Base-by-base conservation (phyloP, 495 filamentous ascomycete species). In the Trypethelium eluteriae region DNA sequence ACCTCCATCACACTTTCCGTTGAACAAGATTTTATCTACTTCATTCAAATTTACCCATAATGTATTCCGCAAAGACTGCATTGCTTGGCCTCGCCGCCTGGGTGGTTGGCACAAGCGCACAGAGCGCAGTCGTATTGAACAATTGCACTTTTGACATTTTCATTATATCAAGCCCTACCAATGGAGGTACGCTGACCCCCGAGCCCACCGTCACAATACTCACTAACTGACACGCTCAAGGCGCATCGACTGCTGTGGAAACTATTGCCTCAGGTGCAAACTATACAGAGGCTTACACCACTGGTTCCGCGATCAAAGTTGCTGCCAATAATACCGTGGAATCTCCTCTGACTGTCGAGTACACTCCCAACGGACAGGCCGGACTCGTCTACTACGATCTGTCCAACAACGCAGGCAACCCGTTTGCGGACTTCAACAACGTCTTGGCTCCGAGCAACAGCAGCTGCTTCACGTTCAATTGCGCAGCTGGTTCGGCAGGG, bases 381-480 rank as follows among this genome's bases (percentile, higher is more conserved):
- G 53, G 53, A 9, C 53, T 59, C 25, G 53, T 59, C 53, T 59
- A 59, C 32, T 59, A 59, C 32, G 53, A 59, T 14, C 53, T 59
- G 25, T 59, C 53, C 5, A 59, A 59, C 53, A 59, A 59, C 14
- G 53, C 53, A 7, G 53, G 53, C 53, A 59, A 59, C 53, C 53
- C 53, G 6, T 59, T 59, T 14, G 3, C 53, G 6, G 53, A 34
- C 32, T 59, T 35, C 36, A 7, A 34, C 5, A 59, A 59, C 32
- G 10, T 32, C 14, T 59, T 59, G 32, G 53, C 18, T 59, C 53
- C 53, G 3, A 10, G 5, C 18, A 59, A 59, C 32, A 10, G 25
- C 11, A 59, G 53, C 32, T 59, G 53, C 32, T 59, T 35, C 53
- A 14, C 53, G 11, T 59, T 59, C 36, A 9, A 35, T 59, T 59